These are phyloP conservation scores for Dicorynia guianensis DNA, from an alignment of 306 rosid genomes.

Conservation along the genomic window DNA sequence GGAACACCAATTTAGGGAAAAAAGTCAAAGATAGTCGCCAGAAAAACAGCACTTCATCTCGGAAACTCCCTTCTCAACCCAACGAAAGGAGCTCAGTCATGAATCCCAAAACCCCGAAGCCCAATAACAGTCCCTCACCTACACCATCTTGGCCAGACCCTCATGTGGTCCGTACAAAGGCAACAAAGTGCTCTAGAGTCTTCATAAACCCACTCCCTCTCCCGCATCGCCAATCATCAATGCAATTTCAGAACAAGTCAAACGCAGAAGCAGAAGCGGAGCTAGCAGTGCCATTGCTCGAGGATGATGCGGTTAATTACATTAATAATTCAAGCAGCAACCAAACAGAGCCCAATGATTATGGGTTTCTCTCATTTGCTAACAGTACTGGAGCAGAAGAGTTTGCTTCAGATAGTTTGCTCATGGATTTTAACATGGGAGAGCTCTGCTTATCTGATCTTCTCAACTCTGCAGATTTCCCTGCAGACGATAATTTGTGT, in stretches of 20 bases:
- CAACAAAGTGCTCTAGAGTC: constrained; percentile 48
- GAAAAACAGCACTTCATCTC: background rate
- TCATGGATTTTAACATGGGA: constrained; percentile 39
- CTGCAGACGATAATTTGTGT: background rate
- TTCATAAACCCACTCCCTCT: constrained; percentile 35
- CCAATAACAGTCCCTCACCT: background rate
- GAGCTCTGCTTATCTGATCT: constrained; percentile 46
- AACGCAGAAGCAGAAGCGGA: constrained; percentile 6
- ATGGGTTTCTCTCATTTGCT: constrained; percentile 4
- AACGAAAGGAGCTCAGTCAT: background rate
- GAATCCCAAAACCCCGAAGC: constrained; percentile 8
- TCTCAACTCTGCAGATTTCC: constrained; percentile 48
- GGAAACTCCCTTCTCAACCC: background rate
- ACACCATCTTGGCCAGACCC: background rate
- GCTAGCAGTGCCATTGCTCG: background rate
- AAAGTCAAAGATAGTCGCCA: constrained; percentile 24
- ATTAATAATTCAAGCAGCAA: background rate
- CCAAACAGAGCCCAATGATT: background rate
- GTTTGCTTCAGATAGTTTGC: background rate
- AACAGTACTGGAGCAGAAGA: background rate
- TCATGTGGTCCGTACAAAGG: constrained; percentile 47
- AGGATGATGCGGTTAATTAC: background rate
- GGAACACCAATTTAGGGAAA: constrained; percentile 57
- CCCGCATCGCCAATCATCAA: background rate
- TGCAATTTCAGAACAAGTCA: constrained; percentile 20